Evolutionary conservation across 352 stramenopile species (phyloP).

Genomic region (Halophytophthora polymorphica): DNA sequence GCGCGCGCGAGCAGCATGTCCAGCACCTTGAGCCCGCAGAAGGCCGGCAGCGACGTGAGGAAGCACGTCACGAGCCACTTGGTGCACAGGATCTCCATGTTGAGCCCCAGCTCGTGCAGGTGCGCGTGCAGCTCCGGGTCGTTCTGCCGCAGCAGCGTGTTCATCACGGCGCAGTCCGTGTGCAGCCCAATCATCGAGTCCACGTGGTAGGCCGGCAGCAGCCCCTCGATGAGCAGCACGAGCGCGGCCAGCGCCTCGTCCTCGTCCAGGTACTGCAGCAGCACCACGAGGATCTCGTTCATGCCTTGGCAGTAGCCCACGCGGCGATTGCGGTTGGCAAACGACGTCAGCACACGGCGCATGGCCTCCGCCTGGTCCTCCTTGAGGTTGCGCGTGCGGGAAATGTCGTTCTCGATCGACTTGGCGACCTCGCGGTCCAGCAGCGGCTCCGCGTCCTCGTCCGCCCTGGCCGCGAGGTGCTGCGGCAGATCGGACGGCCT

Average conservation of each 20-base stretch:
- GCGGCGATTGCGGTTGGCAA: conserved; percentile 68
- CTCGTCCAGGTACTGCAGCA: conserved; percentile 72
- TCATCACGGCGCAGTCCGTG: conserved; percentile 80
- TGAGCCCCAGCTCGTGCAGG: conserved; percentile 69
- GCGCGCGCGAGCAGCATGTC: conserved; percentile 71
- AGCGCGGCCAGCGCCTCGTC: conserved; percentile 55
- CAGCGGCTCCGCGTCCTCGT: conserved; percentile 38
- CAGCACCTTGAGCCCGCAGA: conserved; percentile 74
- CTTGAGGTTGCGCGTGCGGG: conserved; percentile 55
- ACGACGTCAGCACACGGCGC: conserved; percentile 65
- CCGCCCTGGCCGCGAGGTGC: conserved; percentile 20
- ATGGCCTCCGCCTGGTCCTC: conserved; percentile 55
- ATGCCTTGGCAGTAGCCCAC: conserved; percentile 86
- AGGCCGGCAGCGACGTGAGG: conserved; percentile 65
- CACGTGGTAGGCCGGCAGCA: conserved; percentile 77
- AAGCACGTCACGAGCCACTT: conserved; percentile 89
- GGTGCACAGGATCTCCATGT: conserved; percentile 88
- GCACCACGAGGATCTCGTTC: conserved; percentile 77
- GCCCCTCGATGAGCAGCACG: conserved; percentile 67
- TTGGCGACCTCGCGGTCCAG: conserved; percentile 70
- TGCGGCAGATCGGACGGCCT: conserved; percentile 32
- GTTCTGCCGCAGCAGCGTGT: conserved; percentile 76
- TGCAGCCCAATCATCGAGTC: conserved; percentile 85
- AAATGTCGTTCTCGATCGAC: conserved; percentile 82
- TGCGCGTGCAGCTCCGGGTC: conserved; percentile 68